Percentiles rank a stretch among this genome's conserved stretches.
Evolutionary conservation across 2,329 filamentous ascomycete species (phyloP).

Genomic region (Scedosporium apiospermum): DNA sequence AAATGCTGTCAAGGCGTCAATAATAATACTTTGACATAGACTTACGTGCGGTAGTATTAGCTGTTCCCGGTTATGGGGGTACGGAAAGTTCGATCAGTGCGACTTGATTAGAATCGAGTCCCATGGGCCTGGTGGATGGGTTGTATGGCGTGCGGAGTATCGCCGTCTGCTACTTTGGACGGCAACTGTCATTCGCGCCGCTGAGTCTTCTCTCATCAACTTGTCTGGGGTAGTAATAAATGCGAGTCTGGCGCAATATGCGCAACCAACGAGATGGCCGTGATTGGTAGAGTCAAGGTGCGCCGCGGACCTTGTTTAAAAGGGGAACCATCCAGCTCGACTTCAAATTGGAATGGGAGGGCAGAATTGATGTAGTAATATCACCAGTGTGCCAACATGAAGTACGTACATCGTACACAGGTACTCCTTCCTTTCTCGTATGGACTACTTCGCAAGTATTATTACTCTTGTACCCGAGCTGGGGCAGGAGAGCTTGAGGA

Average conservation of each 20-base stretch:
- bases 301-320: background rate
- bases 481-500: too few species aligned
- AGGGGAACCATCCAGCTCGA: background rate
- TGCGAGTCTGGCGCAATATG: background rate
- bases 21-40: too few species aligned
- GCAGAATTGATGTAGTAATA: too few species aligned
- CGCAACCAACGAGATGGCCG: background rate
- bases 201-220: background rate
- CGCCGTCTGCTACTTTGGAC: background rate
- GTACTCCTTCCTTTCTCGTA: too few species aligned
- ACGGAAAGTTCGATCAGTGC: background rate
- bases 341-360: background rate
- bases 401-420: too few species aligned
- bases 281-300: background rate
- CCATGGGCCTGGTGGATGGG: conserved; percentile 1
- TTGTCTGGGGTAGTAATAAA: background rate
- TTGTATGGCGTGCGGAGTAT: background rate
- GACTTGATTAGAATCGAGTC: background rate
- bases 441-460: too few species aligned
- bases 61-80: background rate
- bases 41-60: too few species aligned
- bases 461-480: too few species aligned
- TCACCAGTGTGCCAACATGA: too few species aligned
- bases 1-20: too few species aligned
- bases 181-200: background rate